These are phyloP conservation scores for Diaporthe vexans DNA, from an alignment of 2,329 filamentous ascomycete species.

Conservation along the genomic window DNA sequence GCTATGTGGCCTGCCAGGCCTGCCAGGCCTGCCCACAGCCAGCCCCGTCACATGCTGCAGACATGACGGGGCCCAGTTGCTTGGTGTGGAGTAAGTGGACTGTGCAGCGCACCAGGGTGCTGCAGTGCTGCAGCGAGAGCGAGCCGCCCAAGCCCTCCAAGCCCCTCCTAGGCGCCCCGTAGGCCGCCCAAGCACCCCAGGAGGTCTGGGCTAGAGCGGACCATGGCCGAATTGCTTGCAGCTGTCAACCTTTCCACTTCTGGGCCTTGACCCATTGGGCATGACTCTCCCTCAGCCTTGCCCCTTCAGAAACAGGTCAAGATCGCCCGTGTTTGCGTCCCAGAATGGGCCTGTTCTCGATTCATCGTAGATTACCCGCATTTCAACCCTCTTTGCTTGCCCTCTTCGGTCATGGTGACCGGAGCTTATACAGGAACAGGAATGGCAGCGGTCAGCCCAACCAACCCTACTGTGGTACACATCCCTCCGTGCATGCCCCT, in stretches of 20 bases:
- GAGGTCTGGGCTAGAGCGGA: conserved; percentile 24
- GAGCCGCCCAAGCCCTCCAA: not conserved
- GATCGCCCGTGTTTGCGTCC: conserved; percentile 36
- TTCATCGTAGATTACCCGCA: conserved; percentile 35
- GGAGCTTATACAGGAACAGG: conserved; percentile 39
- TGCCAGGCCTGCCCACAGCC: not conserved
- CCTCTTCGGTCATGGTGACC: conserved; percentile 20
- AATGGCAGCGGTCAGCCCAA: conserved; percentile 35
- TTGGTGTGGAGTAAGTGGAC: conserved; percentile 20
- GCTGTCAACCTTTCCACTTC: conserved; percentile 36
- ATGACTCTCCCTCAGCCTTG: conserved; percentile 36
- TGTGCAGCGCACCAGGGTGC: not conserved
- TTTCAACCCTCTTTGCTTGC: conserved; percentile 27
- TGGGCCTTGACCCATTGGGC: conserved; percentile 26
- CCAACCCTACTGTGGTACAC: not conserved
- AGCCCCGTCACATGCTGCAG: conserved; percentile 23
- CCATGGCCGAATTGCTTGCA: conserved; percentile 35
- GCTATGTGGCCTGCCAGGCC: not conserved
- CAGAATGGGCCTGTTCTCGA: conserved; percentile 35
- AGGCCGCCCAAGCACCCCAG: conserved; percentile 12
- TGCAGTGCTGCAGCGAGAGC: conserved; percentile 29
- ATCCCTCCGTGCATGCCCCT: conserved; percentile 10
- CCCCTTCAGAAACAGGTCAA: conserved; percentile 34
- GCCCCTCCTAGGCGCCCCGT: not conserved
- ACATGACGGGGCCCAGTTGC: conserved; percentile 20